These are phyloP conservation scores for Obelidium mucronatum DNA, from an alignment of 192 early-diverging fungal species.

Conservation along the genomic window DNA sequence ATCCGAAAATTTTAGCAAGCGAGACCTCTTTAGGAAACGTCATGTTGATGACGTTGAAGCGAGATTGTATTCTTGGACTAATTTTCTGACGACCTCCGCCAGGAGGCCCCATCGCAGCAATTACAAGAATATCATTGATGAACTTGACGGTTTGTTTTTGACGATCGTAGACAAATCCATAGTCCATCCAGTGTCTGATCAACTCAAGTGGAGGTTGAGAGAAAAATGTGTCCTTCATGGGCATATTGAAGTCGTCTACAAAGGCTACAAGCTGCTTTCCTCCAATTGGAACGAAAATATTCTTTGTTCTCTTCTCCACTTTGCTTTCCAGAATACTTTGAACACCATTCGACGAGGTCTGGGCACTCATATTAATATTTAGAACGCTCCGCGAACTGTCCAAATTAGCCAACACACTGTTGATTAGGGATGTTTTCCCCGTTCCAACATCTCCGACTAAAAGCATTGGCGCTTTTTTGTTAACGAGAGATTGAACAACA, in stretches of 20 bases:
- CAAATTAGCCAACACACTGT: conserved; percentile 53
- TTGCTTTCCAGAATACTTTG: conserved; percentile 64
- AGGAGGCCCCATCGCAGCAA: conserved; percentile 66
- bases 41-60: conserved; percentile 68
- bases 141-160: conserved; percentile 62
- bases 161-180: conserved; percentile 63
- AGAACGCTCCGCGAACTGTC: conserved; percentile 49
- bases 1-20: conserved; percentile 56
- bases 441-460: conserved; percentile 65
- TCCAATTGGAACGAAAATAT: conserved; percentile 64
- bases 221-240: conserved; percentile 67
- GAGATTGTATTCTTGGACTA: conserved; percentile 58
- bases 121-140: conserved; percentile 59
- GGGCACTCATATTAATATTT: conserved; percentile 64
- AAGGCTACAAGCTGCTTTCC: conserved; percentile 63
- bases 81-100: conserved; percentile 66
- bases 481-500: conserved; percentile 53
- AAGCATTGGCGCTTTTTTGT: conserved; percentile 55
- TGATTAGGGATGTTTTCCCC: conserved; percentile 65
- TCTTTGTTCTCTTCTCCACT: conserved; percentile 67
- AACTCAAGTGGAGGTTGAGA: conserved; percentile 68
- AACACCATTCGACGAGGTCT: conserved; percentile 59
- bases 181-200: conserved; percentile 65
- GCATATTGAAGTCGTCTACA: conserved; percentile 72
- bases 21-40: conserved; percentile 61